These are phyloP conservation scores for Colletotrichum theobromicola DNA, from an alignment of 2,329 filamentous ascomycete species.

Conservation along the genomic window DNA sequence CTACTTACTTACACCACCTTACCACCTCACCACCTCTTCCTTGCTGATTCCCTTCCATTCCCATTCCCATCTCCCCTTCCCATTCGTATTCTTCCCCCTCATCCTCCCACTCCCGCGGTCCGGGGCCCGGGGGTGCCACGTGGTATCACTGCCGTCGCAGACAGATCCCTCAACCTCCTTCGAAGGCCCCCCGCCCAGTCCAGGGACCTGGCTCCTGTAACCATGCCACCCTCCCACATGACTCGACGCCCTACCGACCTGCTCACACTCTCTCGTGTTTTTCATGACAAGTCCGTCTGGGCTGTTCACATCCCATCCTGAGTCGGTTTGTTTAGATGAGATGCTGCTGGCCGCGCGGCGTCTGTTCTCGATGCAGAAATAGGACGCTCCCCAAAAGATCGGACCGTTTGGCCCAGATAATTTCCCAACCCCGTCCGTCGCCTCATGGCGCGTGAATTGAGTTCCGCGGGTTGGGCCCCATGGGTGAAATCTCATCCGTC, in stretches of 20 bases:
- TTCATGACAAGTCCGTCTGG: background rate
- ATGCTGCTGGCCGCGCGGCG: background rate
- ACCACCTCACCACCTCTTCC: background rate
- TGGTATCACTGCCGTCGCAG: background rate
- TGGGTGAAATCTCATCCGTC: background rate
- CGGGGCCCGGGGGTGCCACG: constrained; percentile 2
- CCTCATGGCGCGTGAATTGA: background rate
- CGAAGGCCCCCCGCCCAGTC: background rate
- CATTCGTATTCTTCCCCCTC: background rate
- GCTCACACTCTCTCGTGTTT: background rate
- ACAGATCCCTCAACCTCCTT: background rate
- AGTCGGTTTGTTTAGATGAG: background rate
- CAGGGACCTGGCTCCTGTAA: background rate
- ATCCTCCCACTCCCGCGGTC: background rate
- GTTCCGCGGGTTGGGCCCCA: background rate
- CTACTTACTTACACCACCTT: background rate
- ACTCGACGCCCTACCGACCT: background rate
- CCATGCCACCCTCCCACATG: background rate
- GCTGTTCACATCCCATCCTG: too few relatives aligned
- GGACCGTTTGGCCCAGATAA: background rate
- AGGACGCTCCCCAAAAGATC: background rate
- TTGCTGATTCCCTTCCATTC: background rate
- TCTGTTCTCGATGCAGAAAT: background rate
- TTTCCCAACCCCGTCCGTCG: background rate
- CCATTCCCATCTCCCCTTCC: background rate